Evolutionary conservation across 768 basidiomycete species (phyloP), one percentile per base, ranked within the genome.

Genomic region (Agrocybe chaxingu): DNA sequence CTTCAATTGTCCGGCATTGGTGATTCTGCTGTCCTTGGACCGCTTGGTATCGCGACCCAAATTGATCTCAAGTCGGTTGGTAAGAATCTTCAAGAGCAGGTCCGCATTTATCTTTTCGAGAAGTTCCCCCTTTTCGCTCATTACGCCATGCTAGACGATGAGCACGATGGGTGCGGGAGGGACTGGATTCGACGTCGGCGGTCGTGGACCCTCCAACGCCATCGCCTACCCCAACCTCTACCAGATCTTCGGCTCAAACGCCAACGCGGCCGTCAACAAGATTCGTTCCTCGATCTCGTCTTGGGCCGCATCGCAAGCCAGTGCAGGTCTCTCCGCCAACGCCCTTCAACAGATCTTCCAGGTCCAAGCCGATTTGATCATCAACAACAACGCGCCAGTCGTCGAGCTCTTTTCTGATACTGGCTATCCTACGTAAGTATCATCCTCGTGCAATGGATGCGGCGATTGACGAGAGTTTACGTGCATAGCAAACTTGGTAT

Each of bases 1-100:
- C 69, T 80, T 10, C 78, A 81, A 59, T 71, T 79, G 1, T 82
- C 80, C 9, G 82, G 81, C 0, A 76, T 84, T 49, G 82, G 81
- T 2, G 78, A 81, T 58, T 63, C 76, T 0, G 60, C 61, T 8
- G 38, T 77, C 16, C 74, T 84, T 0, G 58, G 57, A 0, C 65
- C 72, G 1, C 66, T 82, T 16, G 78, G 75, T 0, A 79, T 84
- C 58, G 60, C n/a, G 9, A 71, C 75, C n/a, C 62, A 67, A n/a
- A 64, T 81, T 36, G 63, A 79, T 48, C 64, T 81, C 29, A 71
- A 71, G 53, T 73, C 71, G 4, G 79, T 82, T 4, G 80, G 80
- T 5, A 72, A 70, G n/a, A 82, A 84, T 59, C 70, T 83, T 19
- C 80, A 82, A 60, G 81, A 82, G 56, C 79, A 80, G 66, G 73